Percentiles rank a stretch among this genome's conserved stretches.
Evolutionary conservation across 441 rosid species (phyloP).

Genomic region (Corymbia citriodora): DNA sequence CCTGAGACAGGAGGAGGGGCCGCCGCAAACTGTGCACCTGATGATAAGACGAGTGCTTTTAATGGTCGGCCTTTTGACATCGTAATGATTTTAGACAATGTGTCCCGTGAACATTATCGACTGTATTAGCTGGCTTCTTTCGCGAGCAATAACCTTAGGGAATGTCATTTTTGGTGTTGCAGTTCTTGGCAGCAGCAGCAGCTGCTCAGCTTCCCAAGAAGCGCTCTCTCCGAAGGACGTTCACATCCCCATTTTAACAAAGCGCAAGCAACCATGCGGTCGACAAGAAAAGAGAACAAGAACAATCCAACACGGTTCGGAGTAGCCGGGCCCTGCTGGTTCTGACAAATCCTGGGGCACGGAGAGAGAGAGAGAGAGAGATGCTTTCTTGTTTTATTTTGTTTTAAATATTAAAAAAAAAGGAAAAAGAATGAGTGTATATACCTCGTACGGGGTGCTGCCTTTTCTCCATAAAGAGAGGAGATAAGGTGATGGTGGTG

Average conservation of each 20-base stretch:
- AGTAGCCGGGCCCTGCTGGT: not conserved
- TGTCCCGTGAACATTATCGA: not conserved
- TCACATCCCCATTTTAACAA: slow-evolving; percentile 41
- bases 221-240: slow-evolving; percentile 26
- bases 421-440: not conserved
- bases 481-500: not conserved
- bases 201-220: slow-evolving; percentile 25
- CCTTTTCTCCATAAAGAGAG: not conserved
- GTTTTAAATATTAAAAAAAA: not conserved
- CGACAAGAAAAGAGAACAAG: not conserved
- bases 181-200: slow-evolving; percentile 21
- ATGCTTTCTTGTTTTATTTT: not conserved
- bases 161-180: not conserved
- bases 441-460: not conserved
- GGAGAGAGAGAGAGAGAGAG: not conserved
- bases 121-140: not conserved
- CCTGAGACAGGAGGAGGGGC: not conserved
- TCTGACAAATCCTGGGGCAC: not conserved
- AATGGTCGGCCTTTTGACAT: not conserved
- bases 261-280: not conserved
- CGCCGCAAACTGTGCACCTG: not conserved
- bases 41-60: not conserved
- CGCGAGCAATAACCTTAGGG: not conserved
- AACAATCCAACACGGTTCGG: not conserved
- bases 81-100: not conserved